A percentile compares a stretch with the other conserved stretches of the same genome.
phyloP scores from a whole-genome alignment of 352 stramenopile species.

The Pythium brachiatum region DNA sequence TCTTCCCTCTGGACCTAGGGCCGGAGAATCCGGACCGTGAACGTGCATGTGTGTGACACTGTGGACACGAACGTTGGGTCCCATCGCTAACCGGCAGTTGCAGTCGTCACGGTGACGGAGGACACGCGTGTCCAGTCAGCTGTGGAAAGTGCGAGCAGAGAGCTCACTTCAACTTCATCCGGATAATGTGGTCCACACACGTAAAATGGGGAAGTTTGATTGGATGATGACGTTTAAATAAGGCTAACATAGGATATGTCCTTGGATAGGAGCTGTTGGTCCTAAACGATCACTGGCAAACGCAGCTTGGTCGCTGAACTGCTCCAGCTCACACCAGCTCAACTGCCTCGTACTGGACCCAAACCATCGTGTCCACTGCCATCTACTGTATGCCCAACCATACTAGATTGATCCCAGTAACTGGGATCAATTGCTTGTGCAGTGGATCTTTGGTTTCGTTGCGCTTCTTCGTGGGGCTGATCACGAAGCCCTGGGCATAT shows the following conservation, averaged over 20 bases:
- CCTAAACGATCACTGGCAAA: not conserved
- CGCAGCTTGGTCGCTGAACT: too few species aligned
- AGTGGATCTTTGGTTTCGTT: too few species aligned
- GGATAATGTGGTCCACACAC: not conserved
- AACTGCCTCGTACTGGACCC: not conserved
- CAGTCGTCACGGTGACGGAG: not conserved
- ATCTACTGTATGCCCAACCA: too few species aligned
- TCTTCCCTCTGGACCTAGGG: too few species aligned
- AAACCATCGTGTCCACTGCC: not conserved
- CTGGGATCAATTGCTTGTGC: too few species aligned
- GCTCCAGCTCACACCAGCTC: not conserved
- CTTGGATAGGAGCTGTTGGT: not conserved
- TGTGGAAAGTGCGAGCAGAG: not conserved
- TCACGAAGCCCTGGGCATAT: too few species aligned
- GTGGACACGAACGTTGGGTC: too few species aligned
- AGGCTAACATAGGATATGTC: not conserved
- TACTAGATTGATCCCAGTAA: too few species aligned
- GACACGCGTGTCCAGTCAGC: not conserved
- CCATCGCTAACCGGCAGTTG: not conserved
- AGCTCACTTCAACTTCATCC: not conserved
- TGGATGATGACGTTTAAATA: not conserved
- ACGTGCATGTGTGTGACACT: too few species aligned
- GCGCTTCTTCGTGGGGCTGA: too few species aligned
- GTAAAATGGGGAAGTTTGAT: too few species aligned
- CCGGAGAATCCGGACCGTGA: too few species aligned